A percentile compares a stretch with the other conserved stretches of the same genome.
Conservation (phyloP, 768 basidiomycete genomes). For the Boletus sp. region DNA sequence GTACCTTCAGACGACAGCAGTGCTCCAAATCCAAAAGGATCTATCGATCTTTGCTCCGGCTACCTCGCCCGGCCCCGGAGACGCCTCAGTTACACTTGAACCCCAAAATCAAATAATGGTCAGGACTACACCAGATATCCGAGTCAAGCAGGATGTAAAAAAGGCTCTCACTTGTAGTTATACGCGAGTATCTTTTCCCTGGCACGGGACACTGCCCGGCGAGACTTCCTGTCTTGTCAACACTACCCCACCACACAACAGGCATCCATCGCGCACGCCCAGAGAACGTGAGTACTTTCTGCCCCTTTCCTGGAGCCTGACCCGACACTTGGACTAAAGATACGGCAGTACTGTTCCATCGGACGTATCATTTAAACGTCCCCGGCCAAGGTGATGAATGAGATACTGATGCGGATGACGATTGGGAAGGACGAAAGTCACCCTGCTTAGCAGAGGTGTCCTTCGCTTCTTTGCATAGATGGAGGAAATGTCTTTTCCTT, state of each 20-base stretch:
- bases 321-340: conserved; percentile 88
- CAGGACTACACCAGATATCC: not conserved
- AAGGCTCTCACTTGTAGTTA: not conserved
- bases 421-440: not conserved
- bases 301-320: too few species aligned
- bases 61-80: not conserved
- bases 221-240: too few species aligned
- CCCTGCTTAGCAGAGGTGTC: not conserved
- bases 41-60: not conserved
- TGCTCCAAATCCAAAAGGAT: conserved; percentile 49
- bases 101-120: conserved; percentile 2
- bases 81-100: not conserved
- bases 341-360: conserved; percentile 38
- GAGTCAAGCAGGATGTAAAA: not conserved
- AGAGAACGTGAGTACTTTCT: too few species aligned
- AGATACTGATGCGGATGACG: not conserved
- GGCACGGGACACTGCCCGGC: too few species aligned
- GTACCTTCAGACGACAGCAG: conserved; percentile 43
- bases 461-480: not conserved
- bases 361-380: not conserved
- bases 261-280: too few species aligned
- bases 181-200: too few species aligned
- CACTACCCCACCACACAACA: too few species aligned
- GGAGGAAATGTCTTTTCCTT: too few species aligned
- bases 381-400: not conserved